Base-by-base conservation (phyloP, 176 grass and related monocot genomes). In the Thalia dealbata region DNA sequence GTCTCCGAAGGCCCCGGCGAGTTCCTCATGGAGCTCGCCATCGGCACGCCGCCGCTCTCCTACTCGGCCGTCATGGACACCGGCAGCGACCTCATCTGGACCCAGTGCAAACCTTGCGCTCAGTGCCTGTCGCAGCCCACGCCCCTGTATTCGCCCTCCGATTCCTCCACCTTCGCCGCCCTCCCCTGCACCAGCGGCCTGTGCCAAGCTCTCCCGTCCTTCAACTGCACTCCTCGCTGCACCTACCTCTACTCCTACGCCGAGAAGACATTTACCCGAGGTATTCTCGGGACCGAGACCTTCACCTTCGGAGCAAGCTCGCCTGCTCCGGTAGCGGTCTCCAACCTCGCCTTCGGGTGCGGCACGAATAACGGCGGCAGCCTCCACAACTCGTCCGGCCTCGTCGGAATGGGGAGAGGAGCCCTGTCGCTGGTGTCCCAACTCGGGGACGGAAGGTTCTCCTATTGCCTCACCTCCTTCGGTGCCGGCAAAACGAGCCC, bases 1-100 rank as follows among this genome's bases (percentile, higher is more conserved):
- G 32, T 75, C 32, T 26, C 61, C 38, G 3, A 19, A 1, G 32
- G 55, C 35, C 3, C 0, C 8, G 9, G 2, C n/a, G 83, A 88
- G 80, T 96, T 89, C 77, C 63, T 81, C 26, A 96, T 96, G 91
- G 81, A 64, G 60, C 74, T 96, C 72, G 11, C 85, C 10, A 79
- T 96, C 52, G 92, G 92, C 13, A 88, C 84, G 52, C 88, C 92
- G 50, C 68, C 92, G 27, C 48, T 82, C 8, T 0, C 61, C 14
- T 84, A 83, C 84, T 68, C 80, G 13, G 88, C 92, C 67, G 77
- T 91, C 27, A 65, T 75, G 0, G 85, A 88, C 71, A 91, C 85
- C 3, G 88, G 85, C 82, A 91, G 88, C 71, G 82, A 91, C 76
- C 88, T 91, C 62, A 82, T 88, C 45, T 91, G 88, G 88, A 87